phyloP scores from a whole-genome alignment of 306 rosid species.

The Cicer yamashitae region DNA sequence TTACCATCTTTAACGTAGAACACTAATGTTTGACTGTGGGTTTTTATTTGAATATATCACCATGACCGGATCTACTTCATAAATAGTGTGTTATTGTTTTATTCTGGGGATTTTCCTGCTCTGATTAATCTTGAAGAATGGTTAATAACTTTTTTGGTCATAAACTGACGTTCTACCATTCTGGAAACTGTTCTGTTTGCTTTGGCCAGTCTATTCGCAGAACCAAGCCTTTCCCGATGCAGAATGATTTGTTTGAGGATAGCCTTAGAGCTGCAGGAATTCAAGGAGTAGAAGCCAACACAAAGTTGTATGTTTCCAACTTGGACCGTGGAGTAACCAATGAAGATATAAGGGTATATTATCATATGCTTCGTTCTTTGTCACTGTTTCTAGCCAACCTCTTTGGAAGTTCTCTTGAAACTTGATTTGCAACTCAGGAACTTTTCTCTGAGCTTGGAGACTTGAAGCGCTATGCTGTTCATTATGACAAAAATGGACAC shows the following conservation, averaged over 20 bases:
- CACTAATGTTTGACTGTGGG: conserved; percentile 52
- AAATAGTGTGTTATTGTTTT: conserved; percentile 49
- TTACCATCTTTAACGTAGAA: conserved; percentile 47
- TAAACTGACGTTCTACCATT: conserved; percentile 79
- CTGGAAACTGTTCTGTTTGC: conserved; percentile 82
- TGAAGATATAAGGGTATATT: conserved; percentile 97
- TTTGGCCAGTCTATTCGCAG: conserved; percentile 89
- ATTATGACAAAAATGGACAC: conserved; percentile 88
- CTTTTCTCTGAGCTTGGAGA: conserved; percentile 91
- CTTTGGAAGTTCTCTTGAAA: conserved; percentile 63
- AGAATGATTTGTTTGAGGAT: conserved; percentile 90
- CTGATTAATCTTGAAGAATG: conserved; percentile 69
- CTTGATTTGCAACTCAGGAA: conserved; percentile 86
- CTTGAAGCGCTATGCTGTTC: conserved; percentile 86
- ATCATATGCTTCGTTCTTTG: conserved; percentile 58
- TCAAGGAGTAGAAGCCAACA: conserved; percentile 85
- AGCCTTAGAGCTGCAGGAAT: conserved; percentile 97
- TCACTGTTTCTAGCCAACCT: conserved; percentile 54
- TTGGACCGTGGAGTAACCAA: conserved; percentile 96
- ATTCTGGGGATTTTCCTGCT: conserved; percentile 47
- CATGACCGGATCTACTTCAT: conserved; percentile 48
- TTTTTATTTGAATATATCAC: conserved; percentile 48
- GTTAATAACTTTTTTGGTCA: conserved; percentile 74
- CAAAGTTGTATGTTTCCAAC: conserved; percentile 92
- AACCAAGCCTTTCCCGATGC: conserved; percentile 88